phyloP scores from a whole-genome alignment of 2,329 filamentous ascomycete genomes.

The Trichoderma arundinaceum region DNA sequence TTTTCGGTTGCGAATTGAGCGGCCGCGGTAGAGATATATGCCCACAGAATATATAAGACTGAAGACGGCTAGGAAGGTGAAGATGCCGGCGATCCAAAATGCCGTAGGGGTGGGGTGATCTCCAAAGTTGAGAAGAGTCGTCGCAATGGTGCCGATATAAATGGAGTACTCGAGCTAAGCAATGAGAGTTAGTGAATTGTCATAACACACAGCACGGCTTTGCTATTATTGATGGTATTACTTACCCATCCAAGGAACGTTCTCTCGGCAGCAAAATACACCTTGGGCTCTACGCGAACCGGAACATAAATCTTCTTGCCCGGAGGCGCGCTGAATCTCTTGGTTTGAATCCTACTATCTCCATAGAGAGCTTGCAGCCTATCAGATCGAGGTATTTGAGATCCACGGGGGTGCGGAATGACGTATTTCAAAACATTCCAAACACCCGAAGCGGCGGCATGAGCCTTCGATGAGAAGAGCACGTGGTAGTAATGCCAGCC shows the following conservation, averaged over 20 bases:
- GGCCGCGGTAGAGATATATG: slow-evolving; percentile 87
- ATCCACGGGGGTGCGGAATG: slow-evolving; percentile 60
- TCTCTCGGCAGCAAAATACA: slow-evolving; percentile 94
- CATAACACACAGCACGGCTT: not conserved
- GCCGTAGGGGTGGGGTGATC: slow-evolving; percentile 60
- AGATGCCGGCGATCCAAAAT: slow-evolving; percentile 74
- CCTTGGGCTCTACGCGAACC: slow-evolving; percentile 94
- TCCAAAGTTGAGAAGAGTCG: slow-evolving; percentile 83
- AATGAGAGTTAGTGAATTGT: slow-evolving; percentile 34
- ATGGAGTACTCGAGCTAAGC: slow-evolving; percentile 89
- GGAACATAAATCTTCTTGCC: slow-evolving; percentile 96
- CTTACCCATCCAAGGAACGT: slow-evolving; percentile 93
- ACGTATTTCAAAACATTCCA: slow-evolving; percentile 55
- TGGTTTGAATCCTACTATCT: slow-evolving; percentile 59
- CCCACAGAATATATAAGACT: slow-evolving; percentile 82
- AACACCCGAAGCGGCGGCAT: slow-evolving; percentile 50
- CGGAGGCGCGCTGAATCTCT: slow-evolving; percentile 73
- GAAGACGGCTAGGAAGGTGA: slow-evolving; percentile 79
- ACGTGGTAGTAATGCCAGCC: slow-evolving; percentile 76
- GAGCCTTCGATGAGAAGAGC: slow-evolving; percentile 56
- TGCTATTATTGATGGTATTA: slow-evolving; percentile 29
- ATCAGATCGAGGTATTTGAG: slow-evolving; percentile 63
- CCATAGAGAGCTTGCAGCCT: slow-evolving; percentile 60
- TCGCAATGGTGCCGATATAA: slow-evolving; percentile 86
- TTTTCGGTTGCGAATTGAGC: slow-evolving; percentile 79